Evolutionary conservation across 805 yeast genomes (phyloP).

Genomic region (Candida xyloterini): DNA sequence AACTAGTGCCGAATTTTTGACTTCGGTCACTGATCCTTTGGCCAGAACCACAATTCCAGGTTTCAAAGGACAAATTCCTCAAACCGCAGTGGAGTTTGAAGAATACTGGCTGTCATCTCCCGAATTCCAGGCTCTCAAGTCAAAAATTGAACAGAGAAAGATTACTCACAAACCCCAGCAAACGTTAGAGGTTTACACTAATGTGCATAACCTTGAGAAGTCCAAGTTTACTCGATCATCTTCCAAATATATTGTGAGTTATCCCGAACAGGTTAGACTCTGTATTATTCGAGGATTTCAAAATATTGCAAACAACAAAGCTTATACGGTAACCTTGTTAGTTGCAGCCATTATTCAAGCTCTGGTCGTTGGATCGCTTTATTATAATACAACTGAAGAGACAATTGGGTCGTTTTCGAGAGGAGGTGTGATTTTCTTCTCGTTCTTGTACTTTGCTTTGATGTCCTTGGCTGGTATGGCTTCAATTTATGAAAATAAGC

Average conservation of each 20-base stretch:
- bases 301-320: constrained; percentile 53
- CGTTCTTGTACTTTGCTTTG: constrained; percentile 57
- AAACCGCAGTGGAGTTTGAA: constrained; percentile 56
- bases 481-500: constrained; percentile 55
- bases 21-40: constrained; percentile 63
- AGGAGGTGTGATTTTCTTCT: constrained; percentile 62
- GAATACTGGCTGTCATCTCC: constrained; percentile 57
- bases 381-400: constrained; percentile 46
- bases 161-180: constrained; percentile 30
- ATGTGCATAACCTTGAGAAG: constrained; percentile 35
- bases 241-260: constrained; percentile 40
- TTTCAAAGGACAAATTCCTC: constrained; percentile 49
- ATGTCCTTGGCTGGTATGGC: constrained; percentile 62
- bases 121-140: constrained; percentile 41
- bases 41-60: constrained; percentile 52
- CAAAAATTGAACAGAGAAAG: constrained; percentile 36
- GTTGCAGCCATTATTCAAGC: constrained; percentile 56
- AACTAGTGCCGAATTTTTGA: constrained; percentile 66
- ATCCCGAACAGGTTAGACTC: constrained; percentile 47
- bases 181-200: constrained; percentile 30
- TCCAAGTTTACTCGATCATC: constrained; percentile 39
- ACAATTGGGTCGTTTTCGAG: constrained; percentile 59
- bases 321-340: constrained; percentile 48
- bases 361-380: constrained; percentile 58
- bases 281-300: constrained; percentile 53